Evolutionary conservation across 2,329 filamentous ascomycete genomes (phyloP).

Genomic region (Penicillium sp.): DNA sequence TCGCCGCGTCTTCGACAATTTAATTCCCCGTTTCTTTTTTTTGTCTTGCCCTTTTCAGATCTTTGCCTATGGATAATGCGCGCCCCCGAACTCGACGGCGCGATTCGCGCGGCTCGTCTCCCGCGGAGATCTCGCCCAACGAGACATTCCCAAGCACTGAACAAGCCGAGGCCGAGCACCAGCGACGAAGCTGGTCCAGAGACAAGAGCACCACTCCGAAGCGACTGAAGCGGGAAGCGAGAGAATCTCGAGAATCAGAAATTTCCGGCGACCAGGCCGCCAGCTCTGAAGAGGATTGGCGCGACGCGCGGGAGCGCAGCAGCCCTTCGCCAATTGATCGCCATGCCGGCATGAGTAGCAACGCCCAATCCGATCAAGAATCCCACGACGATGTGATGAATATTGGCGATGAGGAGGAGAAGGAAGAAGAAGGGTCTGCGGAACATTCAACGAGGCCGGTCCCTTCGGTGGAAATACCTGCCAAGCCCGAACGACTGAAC

Average conservation of each 20-base stretch:
- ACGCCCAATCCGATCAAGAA: conserved; percentile 5
- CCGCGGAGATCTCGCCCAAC: conserved; percentile 35
- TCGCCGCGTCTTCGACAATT: too few relatives aligned
- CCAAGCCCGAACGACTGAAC: conserved; percentile 54
- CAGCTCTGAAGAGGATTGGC: conserved; percentile 35
- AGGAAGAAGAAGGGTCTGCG: conserved; percentile 15
- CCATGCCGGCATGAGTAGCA: conserved; percentile 9
- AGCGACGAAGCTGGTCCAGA: conserved; percentile 31
- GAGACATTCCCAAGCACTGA: conserved; percentile 35
- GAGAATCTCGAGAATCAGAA: conserved; percentile 30
- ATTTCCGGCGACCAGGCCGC: conserved; percentile 43
- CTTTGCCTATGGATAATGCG: conserved; percentile 21
- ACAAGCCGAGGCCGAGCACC: conserved; percentile 31
- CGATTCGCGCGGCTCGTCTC: conserved; percentile 22
- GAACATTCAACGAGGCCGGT: conserved; percentile 33
- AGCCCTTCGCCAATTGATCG: conserved; percentile 20
- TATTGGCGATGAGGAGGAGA: conserved; percentile 10
- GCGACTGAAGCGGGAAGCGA: conserved; percentile 22
- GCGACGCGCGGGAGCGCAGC: conserved; percentile 20
- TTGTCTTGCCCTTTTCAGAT: too few relatives aligned
- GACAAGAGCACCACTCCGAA: conserved; percentile 28
- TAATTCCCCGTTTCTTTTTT: too few relatives aligned
- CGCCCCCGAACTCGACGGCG: conserved; percentile 29
- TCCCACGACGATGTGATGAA: conserved; percentile 19
- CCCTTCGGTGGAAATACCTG: conserved; percentile 37